Evolutionary conservation across 352 stramenopile genomes (phyloP).

Genomic region (Phytophthora citrophthora): DNA sequence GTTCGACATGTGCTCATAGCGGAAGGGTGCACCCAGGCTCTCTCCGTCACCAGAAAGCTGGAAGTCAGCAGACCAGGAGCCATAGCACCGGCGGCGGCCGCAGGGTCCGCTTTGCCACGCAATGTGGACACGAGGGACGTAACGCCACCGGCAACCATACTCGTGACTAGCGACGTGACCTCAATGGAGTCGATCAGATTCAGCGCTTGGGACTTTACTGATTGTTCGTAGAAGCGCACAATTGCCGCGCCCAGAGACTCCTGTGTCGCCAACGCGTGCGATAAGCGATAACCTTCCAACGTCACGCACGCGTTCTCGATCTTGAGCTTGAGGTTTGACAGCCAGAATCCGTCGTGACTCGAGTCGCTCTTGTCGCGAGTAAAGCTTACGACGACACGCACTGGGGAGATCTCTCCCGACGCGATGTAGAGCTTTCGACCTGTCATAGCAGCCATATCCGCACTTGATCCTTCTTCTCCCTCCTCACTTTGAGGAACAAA

Average conservation of each 20-base stretch:
- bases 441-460: conserved; percentile 75
- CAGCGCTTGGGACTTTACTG: conserved; percentile 82
- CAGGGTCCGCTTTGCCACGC: conserved; percentile 79
- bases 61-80: conserved; percentile 38
- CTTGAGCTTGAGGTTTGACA: conserved; percentile 85
- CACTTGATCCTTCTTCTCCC: conserved; percentile 34
- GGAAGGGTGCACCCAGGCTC: conserved; percentile 41
- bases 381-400: conserved; percentile 82
- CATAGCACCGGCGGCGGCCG: conserved; percentile 32
- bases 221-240: conserved; percentile 78
- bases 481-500: conserved; percentile 58
- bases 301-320: conserved; percentile 88
- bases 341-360: conserved; percentile 64
- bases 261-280: conserved; percentile 76
- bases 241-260: conserved; percentile 75
- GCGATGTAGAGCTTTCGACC: conserved; percentile 83
- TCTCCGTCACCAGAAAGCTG: conserved; percentile 26
- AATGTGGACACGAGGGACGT: conserved; percentile 81
- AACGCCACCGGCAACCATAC: conserved; percentile 78
- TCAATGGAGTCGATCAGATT: conserved; percentile 86
- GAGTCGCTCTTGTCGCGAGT: conserved; percentile 72
- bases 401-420: conserved; percentile 66
- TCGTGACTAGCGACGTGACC: conserved; percentile 85
- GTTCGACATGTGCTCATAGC: conserved; percentile 79
- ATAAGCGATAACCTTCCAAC: conserved; percentile 68